Conservation (phyloP, 805 yeast species). For the Ogataea trehalophila region DNA sequence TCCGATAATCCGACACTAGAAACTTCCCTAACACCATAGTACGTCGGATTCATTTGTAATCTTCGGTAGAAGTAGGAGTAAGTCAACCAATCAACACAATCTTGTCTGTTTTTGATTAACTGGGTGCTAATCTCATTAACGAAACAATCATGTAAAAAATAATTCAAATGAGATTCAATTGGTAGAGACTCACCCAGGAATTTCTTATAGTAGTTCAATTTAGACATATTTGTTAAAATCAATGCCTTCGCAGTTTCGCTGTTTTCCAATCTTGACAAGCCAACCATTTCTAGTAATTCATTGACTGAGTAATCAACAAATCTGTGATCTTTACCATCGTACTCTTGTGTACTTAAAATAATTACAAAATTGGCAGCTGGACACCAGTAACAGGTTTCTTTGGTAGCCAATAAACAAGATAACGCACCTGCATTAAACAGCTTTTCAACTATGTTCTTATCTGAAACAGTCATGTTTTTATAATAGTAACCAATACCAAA, state of each 20-base stretch:
- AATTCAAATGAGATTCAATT: constrained; percentile 68
- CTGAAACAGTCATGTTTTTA: constrained; percentile 50
- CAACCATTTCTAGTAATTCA: constrained; percentile 63
- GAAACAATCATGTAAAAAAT: constrained; percentile 59
- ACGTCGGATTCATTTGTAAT: constrained; percentile 78
- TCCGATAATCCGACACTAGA: constrained; percentile 71
- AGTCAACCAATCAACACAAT: constrained; percentile 87
- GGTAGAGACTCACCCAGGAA: constrained; percentile 76
- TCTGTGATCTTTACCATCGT: constrained; percentile 70
- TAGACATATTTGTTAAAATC: constrained; percentile 53
- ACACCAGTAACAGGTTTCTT: constrained; percentile 45
- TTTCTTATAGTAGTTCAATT: constrained; percentile 59
- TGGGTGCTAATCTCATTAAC: constrained; percentile 68
- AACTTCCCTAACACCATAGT: constrained; percentile 69
- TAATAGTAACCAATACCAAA: constrained; percentile 65
- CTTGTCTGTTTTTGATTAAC: constrained; percentile 65
- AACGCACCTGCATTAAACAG: constrained; percentile 48
- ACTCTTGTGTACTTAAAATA: constrained; percentile 65
- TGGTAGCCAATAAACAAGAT: constrained; percentile 54
- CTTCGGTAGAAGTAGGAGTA: constrained; percentile 80
- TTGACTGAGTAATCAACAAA: constrained; percentile 62
- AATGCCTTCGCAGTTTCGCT: constrained; percentile 37
- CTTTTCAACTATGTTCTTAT: constrained; percentile 49
- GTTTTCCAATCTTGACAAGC: constrained; percentile 30
- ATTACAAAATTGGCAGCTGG: constrained; percentile 55